A percentile compares a stretch with the other conserved stretches of the same genome.
Conservation (phyloP, 1,139 yeast genomes). For the Blastobotrys illinoisensis region DNA sequence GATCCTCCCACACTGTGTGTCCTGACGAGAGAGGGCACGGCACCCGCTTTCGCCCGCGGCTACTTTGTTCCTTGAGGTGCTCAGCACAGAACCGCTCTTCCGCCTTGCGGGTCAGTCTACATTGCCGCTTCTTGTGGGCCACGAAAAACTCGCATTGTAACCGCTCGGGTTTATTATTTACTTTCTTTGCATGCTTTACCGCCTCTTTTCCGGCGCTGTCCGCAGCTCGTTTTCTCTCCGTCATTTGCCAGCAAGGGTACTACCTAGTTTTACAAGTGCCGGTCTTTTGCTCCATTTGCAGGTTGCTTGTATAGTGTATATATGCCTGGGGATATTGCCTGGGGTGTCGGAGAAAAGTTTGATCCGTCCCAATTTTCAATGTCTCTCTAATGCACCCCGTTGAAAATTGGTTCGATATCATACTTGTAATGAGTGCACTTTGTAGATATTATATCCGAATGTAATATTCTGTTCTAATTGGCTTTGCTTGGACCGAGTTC, state of each 20-base stretch:
- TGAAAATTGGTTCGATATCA: no score
- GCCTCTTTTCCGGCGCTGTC: neutral
- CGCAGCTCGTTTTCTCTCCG: neutral
- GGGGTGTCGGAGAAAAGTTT: neutral
- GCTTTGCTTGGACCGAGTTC: no score
- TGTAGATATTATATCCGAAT: neutral
- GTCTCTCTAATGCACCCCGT: no score
- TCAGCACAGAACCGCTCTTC: slow-evolving; percentile 56
- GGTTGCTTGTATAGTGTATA: no score
- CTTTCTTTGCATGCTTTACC: neutral
- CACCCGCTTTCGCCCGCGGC: slow-evolving; percentile 42
- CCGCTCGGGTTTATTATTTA: neutral
- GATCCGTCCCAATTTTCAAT: neutral
- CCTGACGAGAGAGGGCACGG: slow-evolving; percentile 74
- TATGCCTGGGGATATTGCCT: no score
- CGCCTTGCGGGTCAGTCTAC: slow-evolving; percentile 56
- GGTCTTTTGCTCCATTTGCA: no score
- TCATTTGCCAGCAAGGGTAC: no score
- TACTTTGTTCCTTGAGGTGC: slow-evolving; percentile 34
- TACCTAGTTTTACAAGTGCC: no score
- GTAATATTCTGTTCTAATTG: neutral
- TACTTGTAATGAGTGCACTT: no score
- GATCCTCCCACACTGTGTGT: slow-evolving; percentile 65
- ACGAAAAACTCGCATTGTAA: slow-evolving; percentile 10
- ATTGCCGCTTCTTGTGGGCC: slow-evolving; percentile 34